Base-by-base conservation (phyloP, 2,329 filamentous ascomycete species). In the Aspergillaceae sp. region DNA sequence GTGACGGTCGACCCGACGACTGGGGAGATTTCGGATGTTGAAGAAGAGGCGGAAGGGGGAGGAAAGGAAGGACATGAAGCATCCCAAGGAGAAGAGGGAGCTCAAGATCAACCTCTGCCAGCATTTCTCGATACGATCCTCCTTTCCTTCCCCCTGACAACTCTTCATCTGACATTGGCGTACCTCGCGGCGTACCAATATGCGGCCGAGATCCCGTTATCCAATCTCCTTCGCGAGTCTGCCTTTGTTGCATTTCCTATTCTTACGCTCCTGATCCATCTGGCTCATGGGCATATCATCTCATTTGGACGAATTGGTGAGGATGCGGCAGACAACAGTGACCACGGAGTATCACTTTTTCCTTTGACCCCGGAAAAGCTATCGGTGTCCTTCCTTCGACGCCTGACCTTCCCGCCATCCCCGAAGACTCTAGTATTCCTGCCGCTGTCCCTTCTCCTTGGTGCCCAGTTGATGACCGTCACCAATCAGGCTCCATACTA, bases 401-500 rank as follows among this genome's bases (percentile, higher is more conserved):
- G 53, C 26, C 41, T 65, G 10, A 11, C 67, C 7, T 66, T 68
- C 29, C 64, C 65, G 10, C 64, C 63, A 5, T 53, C 59, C 0
- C 41, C 57, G 7, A 55, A 57, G 9, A 69, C 67, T 4, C 30
- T 63, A 5, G 37, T 65, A 3, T 67, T 67, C 45, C 52, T 69
- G 5, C 58, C 62, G 5, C 42, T 64, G 4, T 60, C 67, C 27
- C 43, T 62, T 4, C 37, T 59, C n/a, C 51, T 70, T 0, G 92
- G 92, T 1, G 87, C 82, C 67, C 90, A 88, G 65, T 73, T 96
- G 51, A 83, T 97, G 42, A 74, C 86, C 55, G 80, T 90, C 44
- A 88, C 86, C 28, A 97, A 96, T 59, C 76, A 74, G 29, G 79
- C 82, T 53, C 80, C 84, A 4, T 97, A 96, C 59, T 81, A 94